A percentile compares a stretch with the other conserved stretches of the same genome.
Evolutionary conservation across 2,329 filamentous ascomycete genomes (phyloP).

Genomic region (Aureobasidium lini): DNA sequence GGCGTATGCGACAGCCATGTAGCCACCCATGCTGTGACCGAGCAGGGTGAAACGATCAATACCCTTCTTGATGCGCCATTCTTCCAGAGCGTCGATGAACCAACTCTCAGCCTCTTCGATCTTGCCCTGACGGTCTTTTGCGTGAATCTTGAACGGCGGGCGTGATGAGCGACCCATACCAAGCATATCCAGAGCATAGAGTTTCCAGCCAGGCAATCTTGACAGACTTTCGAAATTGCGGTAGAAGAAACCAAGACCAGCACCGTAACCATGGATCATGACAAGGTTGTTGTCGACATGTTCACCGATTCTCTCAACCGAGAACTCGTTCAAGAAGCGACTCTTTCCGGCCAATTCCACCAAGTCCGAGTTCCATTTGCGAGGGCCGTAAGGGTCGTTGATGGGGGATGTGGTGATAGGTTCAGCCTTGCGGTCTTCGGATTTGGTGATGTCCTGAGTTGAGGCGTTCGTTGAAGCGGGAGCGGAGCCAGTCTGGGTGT

Average conservation of each 20-base stretch:
- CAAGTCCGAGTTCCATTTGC: slow-evolving; percentile 79
- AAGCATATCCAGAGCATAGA: slow-evolving; percentile 90
- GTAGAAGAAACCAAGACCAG: slow-evolving; percentile 95
- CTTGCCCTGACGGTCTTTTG: slow-evolving; percentile 72
- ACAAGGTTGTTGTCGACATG: slow-evolving; percentile 77
- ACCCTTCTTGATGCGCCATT: slow-evolving; percentile 83
- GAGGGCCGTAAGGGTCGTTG: slow-evolving; percentile 73
- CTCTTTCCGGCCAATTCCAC: slow-evolving; percentile 79
- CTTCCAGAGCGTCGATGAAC: slow-evolving; percentile 94
- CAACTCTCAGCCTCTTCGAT: slow-evolving; percentile 86
- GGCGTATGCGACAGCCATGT: slow-evolving; percentile 90
- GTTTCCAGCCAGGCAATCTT: slow-evolving; percentile 69
- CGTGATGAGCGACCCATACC: slow-evolving; percentile 88
- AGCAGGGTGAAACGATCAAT: slow-evolving; percentile 91
- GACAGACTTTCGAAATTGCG: slow-evolving; percentile 91
- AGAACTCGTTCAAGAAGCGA: slow-evolving; percentile 86
- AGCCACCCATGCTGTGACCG: slow-evolving; percentile 89
- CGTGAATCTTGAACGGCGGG: slow-evolving; percentile 74
- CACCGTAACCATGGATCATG: slow-evolving; percentile 94
- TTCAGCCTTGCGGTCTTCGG: slow-evolving; percentile 28
- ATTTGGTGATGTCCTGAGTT: slow-evolving; percentile 31
- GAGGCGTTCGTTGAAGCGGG: slow-evolving; percentile 38
- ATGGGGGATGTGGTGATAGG: slow-evolving; percentile 37
- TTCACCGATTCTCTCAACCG: slow-evolving; percentile 75
- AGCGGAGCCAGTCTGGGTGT: slow-evolving; percentile 54